Conservation (phyloP, 306 rosid species). For the Mimosa pudica region DNA sequence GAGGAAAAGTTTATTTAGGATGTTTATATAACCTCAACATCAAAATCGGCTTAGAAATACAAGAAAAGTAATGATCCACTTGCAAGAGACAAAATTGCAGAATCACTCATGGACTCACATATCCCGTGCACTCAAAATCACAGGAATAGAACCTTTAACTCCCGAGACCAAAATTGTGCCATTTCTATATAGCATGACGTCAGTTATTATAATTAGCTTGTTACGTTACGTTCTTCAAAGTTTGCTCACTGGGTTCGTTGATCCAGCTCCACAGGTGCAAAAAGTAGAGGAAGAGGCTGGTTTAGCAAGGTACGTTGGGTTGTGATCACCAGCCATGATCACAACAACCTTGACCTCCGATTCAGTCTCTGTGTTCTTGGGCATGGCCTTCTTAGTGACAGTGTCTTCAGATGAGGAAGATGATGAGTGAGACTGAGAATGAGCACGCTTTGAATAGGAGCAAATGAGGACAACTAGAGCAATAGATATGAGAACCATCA, state of each 20-base stretch:
- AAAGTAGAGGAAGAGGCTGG: constrained; percentile 34
- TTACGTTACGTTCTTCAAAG: not conserved
- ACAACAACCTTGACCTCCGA: constrained; percentile 45
- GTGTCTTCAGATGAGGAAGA: constrained; percentile 24
- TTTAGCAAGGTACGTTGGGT: constrained; percentile 46
- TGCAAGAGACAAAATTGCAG: constrained; percentile 25
- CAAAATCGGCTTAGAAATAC: not conserved
- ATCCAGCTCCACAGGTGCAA: constrained; percentile 38
- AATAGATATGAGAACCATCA: constrained; percentile 56
- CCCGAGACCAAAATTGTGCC: constrained; percentile 33
- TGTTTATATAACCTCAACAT: constrained; percentile 8
- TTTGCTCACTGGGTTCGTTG: constrained; percentile 23
- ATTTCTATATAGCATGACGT: not conserved
- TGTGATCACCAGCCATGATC: constrained; percentile 47
- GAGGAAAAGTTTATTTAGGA: not conserved
- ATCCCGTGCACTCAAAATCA: constrained; percentile 46
- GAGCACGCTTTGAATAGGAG: constrained; percentile 47
- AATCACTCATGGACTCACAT: constrained; percentile 36
- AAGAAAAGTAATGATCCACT: constrained; percentile 13
- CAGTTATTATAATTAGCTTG: constrained; percentile 15
- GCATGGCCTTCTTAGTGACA: constrained; percentile 35
- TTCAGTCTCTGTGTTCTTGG: constrained; percentile 2
- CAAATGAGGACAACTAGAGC: constrained; percentile 76
- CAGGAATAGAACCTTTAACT: constrained; percentile 26
- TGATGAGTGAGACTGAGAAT: constrained; percentile 36